Evolutionary conservation across 2,329 filamentous ascomycete species (phyloP).

Genomic region (Biscogniauxia sp.): DNA sequence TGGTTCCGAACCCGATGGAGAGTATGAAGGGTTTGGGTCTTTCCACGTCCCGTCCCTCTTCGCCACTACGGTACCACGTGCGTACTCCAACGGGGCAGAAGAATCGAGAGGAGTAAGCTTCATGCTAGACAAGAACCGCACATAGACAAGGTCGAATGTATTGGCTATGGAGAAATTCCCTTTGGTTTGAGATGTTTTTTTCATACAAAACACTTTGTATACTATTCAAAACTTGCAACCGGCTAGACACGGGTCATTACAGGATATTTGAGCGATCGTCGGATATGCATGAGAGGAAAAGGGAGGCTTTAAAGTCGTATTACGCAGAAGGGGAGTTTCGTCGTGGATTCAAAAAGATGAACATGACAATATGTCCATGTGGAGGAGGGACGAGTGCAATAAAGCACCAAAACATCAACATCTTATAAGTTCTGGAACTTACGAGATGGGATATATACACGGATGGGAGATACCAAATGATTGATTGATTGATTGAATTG

Average conservation of each 20-base stretch:
- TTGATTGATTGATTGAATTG: not conserved
- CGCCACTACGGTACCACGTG: slow-evolving; percentile 31
- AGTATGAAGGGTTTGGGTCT: slow-evolving; percentile 29
- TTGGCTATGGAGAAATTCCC: too few species aligned
- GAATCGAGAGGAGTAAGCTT: slow-evolving; percentile 28
- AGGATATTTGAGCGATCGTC: not conserved
- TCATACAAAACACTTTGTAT: not conserved
- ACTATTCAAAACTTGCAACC: not conserved
- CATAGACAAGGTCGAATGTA: not conserved
- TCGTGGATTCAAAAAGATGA: too few species aligned
- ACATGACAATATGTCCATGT: not conserved
- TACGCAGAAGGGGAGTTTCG: not conserved
- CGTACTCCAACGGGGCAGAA: slow-evolving; percentile 28
- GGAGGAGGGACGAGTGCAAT: too few species aligned
- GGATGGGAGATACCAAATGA: not conserved
- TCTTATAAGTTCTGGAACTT: not conserved
- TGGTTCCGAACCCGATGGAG: slow-evolving; percentile 31
- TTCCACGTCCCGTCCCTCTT: slow-evolving; percentile 33
- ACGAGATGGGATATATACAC: not conserved
- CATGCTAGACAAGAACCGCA: not conserved
- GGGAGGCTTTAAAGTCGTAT: not conserved
- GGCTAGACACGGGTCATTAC: not conserved
- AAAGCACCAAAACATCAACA: not conserved
- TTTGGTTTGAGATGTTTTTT: not conserved
- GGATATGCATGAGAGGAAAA: not conserved